Evolutionary conservation across 1,284 basidiomycete genomes (phyloP), one percentile per base, ranked within the genome.

Genomic region (Cryptococcus maquisensis): DNA sequence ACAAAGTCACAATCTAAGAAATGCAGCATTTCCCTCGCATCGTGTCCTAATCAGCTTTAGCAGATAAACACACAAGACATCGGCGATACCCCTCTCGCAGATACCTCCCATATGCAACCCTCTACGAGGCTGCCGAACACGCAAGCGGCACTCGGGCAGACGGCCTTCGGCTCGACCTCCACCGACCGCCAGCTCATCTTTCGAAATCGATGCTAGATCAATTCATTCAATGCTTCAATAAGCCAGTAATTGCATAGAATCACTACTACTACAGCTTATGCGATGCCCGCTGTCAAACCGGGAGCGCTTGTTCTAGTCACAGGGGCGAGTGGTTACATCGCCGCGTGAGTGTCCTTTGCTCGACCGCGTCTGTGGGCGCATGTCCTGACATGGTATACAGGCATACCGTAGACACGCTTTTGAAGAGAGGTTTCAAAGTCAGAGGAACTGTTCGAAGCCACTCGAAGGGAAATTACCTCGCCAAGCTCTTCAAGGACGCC

Each of bases 401-500:
- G 64, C 68, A 74, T 48, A 64, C 68, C 8, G 63, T 65, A 39
- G 54, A 65, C 46, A 52, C 59, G 13, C 59, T 74, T 36, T 61
- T 75, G 24, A 61, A 68, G 15, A 54, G 47, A 15, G 72, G 69
- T 15, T 72, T 66, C 66, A 61, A 65, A 16, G 84, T 86, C 21
- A 77, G 82, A 21, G 82, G 81, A 9, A 82, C 83, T 0, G 83
- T 85, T 12, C 79, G 84, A 26, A 79, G 80, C 0, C 66, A 68
- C 18, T 71, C 67, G 24, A 85, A 84, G 72, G 81, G 78, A 13
- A 72, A 77, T 4, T 79, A 84, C 63, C 70, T 83, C 44, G 66
- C 69, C 50, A 66, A 81, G 41, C 63, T 80, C 24, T 85, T 83
- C 75, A 72, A 77, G 47, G 69, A 47, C 73, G 75, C 56, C 37